Conservation (phyloP, 2,329 filamentous ascomycete species). For the Cladobotryum mycophilum region DNA sequence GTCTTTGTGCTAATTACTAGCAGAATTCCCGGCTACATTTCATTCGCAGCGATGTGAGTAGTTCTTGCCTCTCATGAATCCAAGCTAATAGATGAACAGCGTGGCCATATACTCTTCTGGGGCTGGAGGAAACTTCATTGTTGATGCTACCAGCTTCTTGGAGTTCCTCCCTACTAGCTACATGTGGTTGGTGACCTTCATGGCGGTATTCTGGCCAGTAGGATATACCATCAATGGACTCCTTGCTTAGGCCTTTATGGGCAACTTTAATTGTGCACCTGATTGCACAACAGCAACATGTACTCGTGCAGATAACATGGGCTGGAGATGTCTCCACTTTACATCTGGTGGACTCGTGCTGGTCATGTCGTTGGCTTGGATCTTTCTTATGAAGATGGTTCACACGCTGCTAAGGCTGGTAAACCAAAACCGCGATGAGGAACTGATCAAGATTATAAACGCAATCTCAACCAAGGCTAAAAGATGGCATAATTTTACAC, state of each 20-base stretch:
- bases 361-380: constrained; percentile 9
- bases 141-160: constrained; percentile 11
- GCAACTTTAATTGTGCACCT: constrained; percentile 11
- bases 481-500: constrained; percentile 3
- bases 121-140: constrained; percentile 12
- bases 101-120: constrained; percentile 12
- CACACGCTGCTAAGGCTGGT: constrained; percentile 13
- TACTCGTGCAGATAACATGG: constrained; percentile 10
- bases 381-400: constrained; percentile 9
- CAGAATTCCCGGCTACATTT: constrained; percentile 10
- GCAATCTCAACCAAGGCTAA: constrained; percentile 7
- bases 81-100: not conserved
- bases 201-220: constrained; percentile 12
- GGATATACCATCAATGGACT: constrained; percentile 10
- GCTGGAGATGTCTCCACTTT: constrained; percentile 12
- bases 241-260: constrained; percentile 12
- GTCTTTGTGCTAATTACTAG: constrained; percentile 11
- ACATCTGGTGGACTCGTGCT: constrained; percentile 7
- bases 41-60: constrained; percentile 10
- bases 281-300: constrained; percentile 7
- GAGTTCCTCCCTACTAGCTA: constrained; percentile 11
- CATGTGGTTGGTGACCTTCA: constrained; percentile 12
- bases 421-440: constrained; percentile 10
- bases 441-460: constrained; percentile 11
- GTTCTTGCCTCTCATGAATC: not conserved